Evolutionary conservation across 805 yeast species (phyloP), one percentile per base, ranked within the genome.

Genomic region (Pichia insulana): DNA sequence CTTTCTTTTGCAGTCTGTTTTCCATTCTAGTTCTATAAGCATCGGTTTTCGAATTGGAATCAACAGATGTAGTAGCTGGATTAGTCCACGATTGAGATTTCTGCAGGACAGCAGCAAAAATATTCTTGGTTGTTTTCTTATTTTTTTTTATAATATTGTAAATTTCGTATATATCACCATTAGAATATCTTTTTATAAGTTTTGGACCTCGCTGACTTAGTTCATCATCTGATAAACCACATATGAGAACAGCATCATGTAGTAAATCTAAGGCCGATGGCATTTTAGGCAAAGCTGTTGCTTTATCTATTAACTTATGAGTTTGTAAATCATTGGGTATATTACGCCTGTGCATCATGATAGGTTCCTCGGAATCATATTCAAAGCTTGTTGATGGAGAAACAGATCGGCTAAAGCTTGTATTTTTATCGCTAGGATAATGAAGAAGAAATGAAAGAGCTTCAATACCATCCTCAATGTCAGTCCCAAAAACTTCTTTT

Each of bases 11-110:
- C 39, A 74, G 54, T 41, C 73, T 57, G 69, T 67, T 59, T 50
- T 74, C 80, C 44, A 74, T 45, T 39, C 78, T 55, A 13, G 65
- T 59, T 52, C 76, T 69, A 47, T 73, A 75, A 40, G 69, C 36
- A n/a, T 45, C 51, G n/a, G 44, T 13, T 16, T 22, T 12, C 20
- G 40, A 17, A 30, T 28, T 38, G 6, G 34, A 11, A 5, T 30
- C 3, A n/a, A 19, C n/a, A 18, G 39, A 13, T 4, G 28, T 8
- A 10, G 37, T 15, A 13, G 41, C 4, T 7, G 25, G 9, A n/a
- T 26, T n/a, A 17, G 32, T 43, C 46, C 46, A 43, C 12, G 42
- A 36, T 36, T 43, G 38, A 13, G 42, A 39, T 18, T 20, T 30
- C 15, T 38, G 39, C 16, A 43, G 16, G 18, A 43, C 39, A 30